Evolutionary conservation across 768 basidiomycete species (phyloP).

Genomic region (Brasilioporus rufonigricans): DNA sequence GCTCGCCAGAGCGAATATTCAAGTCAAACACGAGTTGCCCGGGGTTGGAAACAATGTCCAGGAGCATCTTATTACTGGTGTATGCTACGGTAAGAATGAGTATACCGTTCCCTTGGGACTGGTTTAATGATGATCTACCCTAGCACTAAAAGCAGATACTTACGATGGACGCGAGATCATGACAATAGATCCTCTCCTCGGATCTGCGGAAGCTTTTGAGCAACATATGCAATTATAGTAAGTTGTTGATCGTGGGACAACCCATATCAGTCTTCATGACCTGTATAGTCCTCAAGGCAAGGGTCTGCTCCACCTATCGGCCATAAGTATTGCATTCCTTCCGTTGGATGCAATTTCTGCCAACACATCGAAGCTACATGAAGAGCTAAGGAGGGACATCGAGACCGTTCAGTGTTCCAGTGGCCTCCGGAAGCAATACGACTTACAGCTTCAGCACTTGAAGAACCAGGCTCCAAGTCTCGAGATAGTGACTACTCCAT

Average conservation of each 20-base stretch:
- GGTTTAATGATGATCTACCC: not conserved
- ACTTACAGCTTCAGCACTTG: slow-evolving; percentile 1
- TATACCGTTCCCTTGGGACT: not conserved
- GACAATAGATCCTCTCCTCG: slow-evolving; percentile 1
- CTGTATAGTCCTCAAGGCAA: not conserved
- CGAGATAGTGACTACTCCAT: not conserved
- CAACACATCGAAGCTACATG: not conserved
- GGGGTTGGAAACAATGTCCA: slow-evolving; percentile 7
- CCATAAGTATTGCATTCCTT: not conserved
- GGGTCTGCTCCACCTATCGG: not conserved
- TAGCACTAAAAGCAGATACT: not conserved
- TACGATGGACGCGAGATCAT: not conserved
- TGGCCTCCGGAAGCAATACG: slow-evolving; percentile 2
- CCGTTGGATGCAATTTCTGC: not conserved
- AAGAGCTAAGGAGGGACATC: not conserved
- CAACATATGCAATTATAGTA: not conserved
- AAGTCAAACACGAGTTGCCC: not conserved
- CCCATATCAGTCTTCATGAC: not conserved
- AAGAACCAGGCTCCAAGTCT: slow-evolving; percentile 1
- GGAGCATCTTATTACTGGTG: not conserved
- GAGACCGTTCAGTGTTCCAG: not conserved
- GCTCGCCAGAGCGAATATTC: not conserved
- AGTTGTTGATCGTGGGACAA: not conserved
- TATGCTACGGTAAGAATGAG: not conserved
- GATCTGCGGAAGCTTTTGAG: not conserved